Evolutionary conservation across 2,329 filamentous ascomycete species (phyloP), one percentile per base, ranked within the genome.

Genomic region (Myriosclerotinia curreyana): DNA sequence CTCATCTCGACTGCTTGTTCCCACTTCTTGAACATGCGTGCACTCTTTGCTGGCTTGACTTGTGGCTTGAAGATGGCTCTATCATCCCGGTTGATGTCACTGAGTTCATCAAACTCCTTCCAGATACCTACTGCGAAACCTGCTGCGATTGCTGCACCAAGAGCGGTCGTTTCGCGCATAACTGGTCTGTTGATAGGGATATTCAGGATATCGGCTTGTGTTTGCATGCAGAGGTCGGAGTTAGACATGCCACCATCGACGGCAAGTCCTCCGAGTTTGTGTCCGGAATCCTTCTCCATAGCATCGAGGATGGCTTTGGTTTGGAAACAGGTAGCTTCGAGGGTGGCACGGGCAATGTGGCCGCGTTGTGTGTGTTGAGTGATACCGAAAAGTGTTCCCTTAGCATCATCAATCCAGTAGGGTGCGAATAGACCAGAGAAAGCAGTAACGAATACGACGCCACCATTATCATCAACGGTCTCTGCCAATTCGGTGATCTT

Each of bases 381-480:
- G 68, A 96, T 88, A 55, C 91, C 91, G 71, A 94, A 71, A 11
- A 95, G 86, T 6, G 92, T 96, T 65, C 92, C 92, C 75, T 92
- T 89, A 25, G 92, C 92, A 77, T 96, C 91, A 74, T 96, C 92
- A 67, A 96, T 94, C 92, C 92, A 96, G 77, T 96, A 96, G 0
- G 92, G 92, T 0, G 92, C 92, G 74, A 96, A 96, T 3, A 96
- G 82, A 62, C 92, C 92, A 75, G 89, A 92, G 75, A 96, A 96
- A 1, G 92, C 92, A 3, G 92, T 96, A 66, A 96, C 92, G 71
- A 96, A 87, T 22, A 93, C 85, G 62, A 92, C 88, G 9, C 92
- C 92, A 63, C 92, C 92, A 66, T 89, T 96, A 75, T 96, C 89
- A 2, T 78, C 71, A 9, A 86, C 83, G 0, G 78, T 80, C 71